A percentile compares a stretch with the other conserved stretches of the same genome.
Conservation (phyloP, 495 filamentous ascomycete genomes). For the Penicillium fimorum region DNA sequence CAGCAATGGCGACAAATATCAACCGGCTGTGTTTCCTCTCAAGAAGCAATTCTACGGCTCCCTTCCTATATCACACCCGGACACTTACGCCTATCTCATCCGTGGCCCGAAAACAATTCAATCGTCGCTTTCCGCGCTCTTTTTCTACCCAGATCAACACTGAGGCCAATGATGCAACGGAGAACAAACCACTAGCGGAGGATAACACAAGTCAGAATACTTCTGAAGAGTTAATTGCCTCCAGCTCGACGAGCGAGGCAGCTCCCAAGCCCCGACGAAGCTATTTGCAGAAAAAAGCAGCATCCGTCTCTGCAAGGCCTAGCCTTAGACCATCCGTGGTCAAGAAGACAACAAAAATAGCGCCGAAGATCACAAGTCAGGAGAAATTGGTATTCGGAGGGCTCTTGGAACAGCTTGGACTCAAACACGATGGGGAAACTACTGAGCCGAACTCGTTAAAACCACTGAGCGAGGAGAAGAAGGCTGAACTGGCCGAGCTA, state of each 20-base stretch:
- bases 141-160: conserved; percentile 11
- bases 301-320: conserved; percentile 3
- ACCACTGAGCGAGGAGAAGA: conserved; percentile 12
- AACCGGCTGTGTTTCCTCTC: conserved; percentile 23
- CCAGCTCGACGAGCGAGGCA: not conserved
- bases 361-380: conserved; percentile 24
- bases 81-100: conserved; percentile 44
- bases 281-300: conserved; percentile 30
- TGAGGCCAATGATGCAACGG: not conserved
- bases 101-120: conserved; percentile 13
- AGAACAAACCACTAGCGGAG: not conserved
- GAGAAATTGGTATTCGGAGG: conserved; percentile 32
- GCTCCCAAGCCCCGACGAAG: conserved; percentile 19
- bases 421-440: conserved; percentile 6
- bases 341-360: not conserved
- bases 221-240: not conserved
- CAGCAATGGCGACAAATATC: conserved; percentile 25
- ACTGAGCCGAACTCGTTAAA: not conserved
- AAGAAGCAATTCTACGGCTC: conserved; percentile 37
- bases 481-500: conserved; percentile 28
- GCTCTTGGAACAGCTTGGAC: conserved; percentile 26
- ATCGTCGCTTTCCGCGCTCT: conserved; percentile 11
- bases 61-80: conserved; percentile 72
- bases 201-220: conserved; percentile 1
- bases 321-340: not conserved